These are phyloP conservation scores for Hibiscus syriacus DNA, from an alignment of 345 rosid genomes.

Conservation along the genomic window DNA sequence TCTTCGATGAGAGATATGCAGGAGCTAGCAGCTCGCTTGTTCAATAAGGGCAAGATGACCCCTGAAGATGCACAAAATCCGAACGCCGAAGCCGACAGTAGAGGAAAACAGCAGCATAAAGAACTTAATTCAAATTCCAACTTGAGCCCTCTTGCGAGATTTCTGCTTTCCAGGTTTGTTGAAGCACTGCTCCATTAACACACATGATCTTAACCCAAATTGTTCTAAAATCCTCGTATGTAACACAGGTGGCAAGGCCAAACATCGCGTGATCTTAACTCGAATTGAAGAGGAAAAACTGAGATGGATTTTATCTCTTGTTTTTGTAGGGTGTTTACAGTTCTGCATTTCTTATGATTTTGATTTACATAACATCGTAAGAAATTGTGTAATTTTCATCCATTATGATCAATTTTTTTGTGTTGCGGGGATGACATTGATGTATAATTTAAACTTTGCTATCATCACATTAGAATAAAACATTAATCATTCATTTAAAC, in stretches of 20 bases:
- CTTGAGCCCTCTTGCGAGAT: slow-evolving; percentile 84
- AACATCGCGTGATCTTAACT: slow-evolving; percentile 52
- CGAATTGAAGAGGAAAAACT: slow-evolving; percentile 23
- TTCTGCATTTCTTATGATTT: slow-evolving; percentile 45
- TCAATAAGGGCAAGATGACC: slow-evolving; percentile 36
- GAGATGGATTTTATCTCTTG: slow-evolving; percentile 13
- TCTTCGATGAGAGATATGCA: slow-evolving; percentile 62
- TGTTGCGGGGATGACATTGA: slow-evolving; percentile 18
- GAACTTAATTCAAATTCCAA: slow-evolving; percentile 57
- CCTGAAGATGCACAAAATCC: slow-evolving; percentile 26
- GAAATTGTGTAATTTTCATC: slow-evolving; percentile 34
- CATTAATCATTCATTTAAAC: slow-evolving; percentile 14
- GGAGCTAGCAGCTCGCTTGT: slow-evolving; percentile 49
- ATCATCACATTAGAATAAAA: slow-evolving; percentile 12
- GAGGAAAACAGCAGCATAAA: slow-evolving; percentile 57
- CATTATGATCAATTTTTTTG: slow-evolving; percentile 17
- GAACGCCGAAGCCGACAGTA: slow-evolving; percentile 40
- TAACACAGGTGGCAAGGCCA: slow-evolving; percentile 83
- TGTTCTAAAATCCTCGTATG: neutral
- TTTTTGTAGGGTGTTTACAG: slow-evolving; percentile 26
- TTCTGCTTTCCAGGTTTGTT: slow-evolving; percentile 84
- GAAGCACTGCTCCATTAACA: neutral
- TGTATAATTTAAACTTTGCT: slow-evolving; percentile 25
- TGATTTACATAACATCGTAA: slow-evolving; percentile 60
- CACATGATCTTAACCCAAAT: neutral